Evolutionary conservation across 352 stramenopile genomes (phyloP), one percentile per base, ranked within the genome.

Genomic region (Plasmopara halstedii): DNA sequence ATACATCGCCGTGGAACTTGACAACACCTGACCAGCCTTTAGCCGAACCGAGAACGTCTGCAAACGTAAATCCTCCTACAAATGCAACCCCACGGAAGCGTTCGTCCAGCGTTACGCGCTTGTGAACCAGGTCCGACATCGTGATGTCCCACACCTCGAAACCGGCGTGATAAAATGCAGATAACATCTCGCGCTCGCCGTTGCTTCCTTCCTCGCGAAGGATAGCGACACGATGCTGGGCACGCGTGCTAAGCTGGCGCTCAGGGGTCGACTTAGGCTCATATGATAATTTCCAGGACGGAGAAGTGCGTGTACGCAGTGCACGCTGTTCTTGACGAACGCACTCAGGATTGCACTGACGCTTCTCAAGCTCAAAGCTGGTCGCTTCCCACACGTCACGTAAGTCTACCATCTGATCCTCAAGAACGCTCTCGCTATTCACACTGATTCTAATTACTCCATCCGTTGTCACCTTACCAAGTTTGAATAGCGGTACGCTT

Each of bases 71-170:
- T 40, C 97, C 97, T 27, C 97, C 97, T 13, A 99, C 96, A 55
- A 99, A 99, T 15, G 97, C 95, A 25, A 99, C 80, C 35, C 97
- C 97, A 20, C 90, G 88, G 79, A 99, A 99, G 17, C 76, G 72
- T 40, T 95, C 67, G 55, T 98, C 84, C 1, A 99, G 72, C 19
- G 73, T 84, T 11, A 98, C 77, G 18, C 80, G 82, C 46, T 94
- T 93, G 31, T 76, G 64, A 1, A 98, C 67, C 8, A 99, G 65
- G 58, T 99, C 96, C 49, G 82, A 97, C 63, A 99, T 97, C 42
- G 84, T 96, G n/a, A 97, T 70, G 77, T 99, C 95, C 96, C 96
- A 99, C 6, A 96, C 84, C 53, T 99, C 96, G 53, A 99, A 98
- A 8, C 96, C 96, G 15, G 95, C 96, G 18, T 91, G 64, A 50